Conservation (phyloP, 73 alveolate genomes). For the Breviolum minutum region DNA sequence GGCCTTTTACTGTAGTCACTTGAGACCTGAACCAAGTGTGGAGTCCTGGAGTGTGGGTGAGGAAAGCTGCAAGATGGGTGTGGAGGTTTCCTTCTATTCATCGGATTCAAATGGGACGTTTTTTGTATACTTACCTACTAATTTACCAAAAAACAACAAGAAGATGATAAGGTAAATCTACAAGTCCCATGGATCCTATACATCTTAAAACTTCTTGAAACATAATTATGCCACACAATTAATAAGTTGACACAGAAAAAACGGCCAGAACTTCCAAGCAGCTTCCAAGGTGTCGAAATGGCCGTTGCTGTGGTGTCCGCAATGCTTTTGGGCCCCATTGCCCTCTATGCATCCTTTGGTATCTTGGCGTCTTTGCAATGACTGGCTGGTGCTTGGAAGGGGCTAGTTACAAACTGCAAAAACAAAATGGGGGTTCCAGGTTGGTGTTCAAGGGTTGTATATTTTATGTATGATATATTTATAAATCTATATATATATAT, state of each 20-base stretch:
- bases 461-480: too few species aligned
- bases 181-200: not conserved
- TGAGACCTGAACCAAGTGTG: slow-evolving; percentile 48
- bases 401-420: not conserved
- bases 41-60: not conserved
- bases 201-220: not conserved
- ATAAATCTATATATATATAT: too few species aligned
- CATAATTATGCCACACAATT: too few species aligned
- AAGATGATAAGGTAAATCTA: not conserved
- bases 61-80: not conserved
- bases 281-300: slow-evolving; percentile 29
- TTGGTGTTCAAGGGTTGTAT: too few species aligned
- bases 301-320: slow-evolving; percentile 43
- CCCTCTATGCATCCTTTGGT: slow-evolving; percentile 63
- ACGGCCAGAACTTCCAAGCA: not conserved
- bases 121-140: too few species aligned
- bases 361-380: too few species aligned
- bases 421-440: too few species aligned
- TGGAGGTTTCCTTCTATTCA: not conserved
- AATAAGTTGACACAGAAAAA: not conserved
- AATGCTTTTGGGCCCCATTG: slow-evolving; percentile 28
- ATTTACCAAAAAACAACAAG: not conserved
- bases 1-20: slow-evolving; percentile 76
- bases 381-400: not conserved
- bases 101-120: too few species aligned